Conservation (phyloP, 257 asterid species). For the Plantago elongata region DNA sequence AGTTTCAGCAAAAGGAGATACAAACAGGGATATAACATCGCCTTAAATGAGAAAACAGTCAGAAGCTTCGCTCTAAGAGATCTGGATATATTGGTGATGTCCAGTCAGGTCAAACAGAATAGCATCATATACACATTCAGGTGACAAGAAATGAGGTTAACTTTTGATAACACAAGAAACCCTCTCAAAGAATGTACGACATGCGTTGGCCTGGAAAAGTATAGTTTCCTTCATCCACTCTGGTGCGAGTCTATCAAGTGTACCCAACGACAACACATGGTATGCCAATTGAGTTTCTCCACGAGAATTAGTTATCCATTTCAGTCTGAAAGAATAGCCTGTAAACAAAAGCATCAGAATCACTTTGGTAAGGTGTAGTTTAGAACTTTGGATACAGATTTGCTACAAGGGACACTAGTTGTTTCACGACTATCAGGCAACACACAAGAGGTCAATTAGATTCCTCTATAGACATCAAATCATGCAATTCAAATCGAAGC, state of each 20-base stretch:
- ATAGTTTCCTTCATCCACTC: conserved; percentile 82
- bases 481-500: background rate
- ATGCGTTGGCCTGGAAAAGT: conserved; percentile 66
- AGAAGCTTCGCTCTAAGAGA: background rate
- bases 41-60: background rate
- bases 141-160: conserved; percentile 6
- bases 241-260: conserved; percentile 74
- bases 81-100: background rate
- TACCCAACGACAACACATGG: conserved; percentile 61
- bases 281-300: conserved; percentile 61
- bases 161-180: conserved; percentile 47
- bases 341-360: conserved; percentile 15
- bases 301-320: conserved; percentile 43
- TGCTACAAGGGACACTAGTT: conserved; percentile 1
- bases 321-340: conserved; percentile 82
- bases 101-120: background rate
- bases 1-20: too few relatives aligned
- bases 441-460: background rate
- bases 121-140: background rate
- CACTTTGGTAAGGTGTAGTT: background rate
- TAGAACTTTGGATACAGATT: background rate
- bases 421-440: background rate
- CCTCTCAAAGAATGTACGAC: conserved; percentile 62
- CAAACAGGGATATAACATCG: too few relatives aligned
- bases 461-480: background rate